Evolutionary conservation across 306 rosid genomes (phyloP), one percentile per base, ranked within the genome.

Genomic region (Castanea crenata): DNA sequence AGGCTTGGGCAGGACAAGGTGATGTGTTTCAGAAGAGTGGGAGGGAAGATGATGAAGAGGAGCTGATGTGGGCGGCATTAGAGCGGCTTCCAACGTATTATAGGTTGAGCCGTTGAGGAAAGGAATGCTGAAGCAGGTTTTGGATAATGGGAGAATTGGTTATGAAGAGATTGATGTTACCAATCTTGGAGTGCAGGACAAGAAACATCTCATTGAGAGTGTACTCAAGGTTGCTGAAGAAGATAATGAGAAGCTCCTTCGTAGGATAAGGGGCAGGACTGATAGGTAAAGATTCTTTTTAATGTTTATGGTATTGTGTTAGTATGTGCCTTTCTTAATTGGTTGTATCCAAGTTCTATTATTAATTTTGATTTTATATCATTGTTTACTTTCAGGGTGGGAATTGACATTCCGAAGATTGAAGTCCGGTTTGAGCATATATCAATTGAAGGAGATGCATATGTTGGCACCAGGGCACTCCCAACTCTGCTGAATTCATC

Each of bases 61-160:
- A 91, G 64, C 89, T 95, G 21, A 84, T 80, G 76, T 92, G 97
- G 98, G 99, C 97, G 0, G 91, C 99, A 5, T 82, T 92, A 16
- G 93, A 95, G 83, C 84, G 94, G 68, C 96, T 95, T 67, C 97
- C 99, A 1, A 90, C 99, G 1, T 95, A 87, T 79, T 97, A 91
- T 11, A 81, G 98, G 69, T 23, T 5, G 21, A 21, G 21, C 21
- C 21, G 21, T 21, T 95, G 64, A 86, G 85, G 25, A 90, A 86
- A 71, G 91, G 94, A 74, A 63, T 94, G 69, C 76, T 92, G 3
- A 83, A 81, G 38, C 86, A 83, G 31, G 95, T 84, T 2, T 71
- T 86, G 4, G 97, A 92, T 14, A 79, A 70, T 54, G 92, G 97
- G 7, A 76, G 64, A 1, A 82, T 90, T 56, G 83, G 81, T 19